Evolutionary conservation across 225 moss, liverwort and hornwort genomes (phyloP).

Genomic region (Antitrichia curtipendula): DNA sequence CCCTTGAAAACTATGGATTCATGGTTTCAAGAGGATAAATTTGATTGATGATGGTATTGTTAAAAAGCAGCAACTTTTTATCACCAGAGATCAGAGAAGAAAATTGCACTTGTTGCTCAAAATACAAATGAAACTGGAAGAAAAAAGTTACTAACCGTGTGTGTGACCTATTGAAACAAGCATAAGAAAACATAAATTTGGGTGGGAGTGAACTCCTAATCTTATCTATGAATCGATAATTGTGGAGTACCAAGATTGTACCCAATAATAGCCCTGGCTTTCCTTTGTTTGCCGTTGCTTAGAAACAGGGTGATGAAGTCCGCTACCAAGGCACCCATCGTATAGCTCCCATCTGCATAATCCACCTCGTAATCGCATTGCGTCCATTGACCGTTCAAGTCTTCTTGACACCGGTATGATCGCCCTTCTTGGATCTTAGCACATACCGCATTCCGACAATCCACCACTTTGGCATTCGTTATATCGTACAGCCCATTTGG

Average conservation of each 20-base stretch:
- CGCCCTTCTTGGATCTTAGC: constrained; percentile 32
- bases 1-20: neutral
- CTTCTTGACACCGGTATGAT: constrained; percentile 11
- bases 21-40: neutral
- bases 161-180: neutral
- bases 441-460: constrained; percentile 46
- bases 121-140: neutral
- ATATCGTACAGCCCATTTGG: constrained; percentile 54
- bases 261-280: constrained; percentile 38
- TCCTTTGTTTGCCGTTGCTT: constrained; percentile 36
- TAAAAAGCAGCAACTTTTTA: neutral
- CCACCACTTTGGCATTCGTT: constrained; percentile 28
- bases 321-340: constrained; percentile 54
- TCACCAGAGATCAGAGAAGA: neutral
- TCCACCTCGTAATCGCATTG: constrained; percentile 72
- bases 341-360: constrained; percentile 67
- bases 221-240: neutral
- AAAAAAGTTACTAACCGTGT: no score
- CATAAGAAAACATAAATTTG: neutral
- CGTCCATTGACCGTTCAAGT: neutral
- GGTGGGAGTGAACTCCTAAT: no score
- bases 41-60: neutral
- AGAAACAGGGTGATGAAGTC: constrained; percentile 45
- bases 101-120: neutral
- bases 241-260: neutral